phyloP scores from a whole-genome alignment of 306 rosid genomes.

The Astragalus glycyphyllos region DNA sequence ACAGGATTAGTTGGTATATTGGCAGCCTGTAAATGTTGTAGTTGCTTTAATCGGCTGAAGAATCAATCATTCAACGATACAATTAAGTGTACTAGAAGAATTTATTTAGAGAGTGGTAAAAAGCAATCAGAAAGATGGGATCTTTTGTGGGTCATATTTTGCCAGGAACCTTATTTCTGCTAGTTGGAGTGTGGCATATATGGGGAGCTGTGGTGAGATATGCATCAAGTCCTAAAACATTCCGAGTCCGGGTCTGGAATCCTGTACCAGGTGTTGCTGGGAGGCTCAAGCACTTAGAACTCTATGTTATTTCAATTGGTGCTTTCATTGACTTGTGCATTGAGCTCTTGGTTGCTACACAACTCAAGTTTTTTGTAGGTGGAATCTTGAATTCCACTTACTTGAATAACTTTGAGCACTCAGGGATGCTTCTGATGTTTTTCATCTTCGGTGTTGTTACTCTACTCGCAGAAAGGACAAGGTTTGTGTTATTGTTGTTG shows the following conservation, averaged over 20 bases:
- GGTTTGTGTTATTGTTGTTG: constrained; percentile 49
- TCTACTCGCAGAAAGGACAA: constrained; percentile 68
- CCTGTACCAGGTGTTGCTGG: constrained; percentile 79
- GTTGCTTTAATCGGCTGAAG: constrained; percentile 24
- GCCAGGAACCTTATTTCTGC: constrained; percentile 82
- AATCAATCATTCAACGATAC: not conserved
- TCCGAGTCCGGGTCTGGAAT: constrained; percentile 69
- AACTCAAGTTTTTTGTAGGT: constrained; percentile 62
- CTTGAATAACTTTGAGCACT: constrained; percentile 86
- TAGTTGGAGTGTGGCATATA: constrained; percentile 83
- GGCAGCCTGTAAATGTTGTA: constrained; percentile 5
- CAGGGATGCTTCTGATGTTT: constrained; percentile 92
- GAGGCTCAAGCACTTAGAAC: constrained; percentile 71
- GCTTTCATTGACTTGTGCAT: constrained; percentile 82
- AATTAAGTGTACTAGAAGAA: not conserved
- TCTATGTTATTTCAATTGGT: constrained; percentile 71
- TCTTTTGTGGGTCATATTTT: constrained; percentile 83
- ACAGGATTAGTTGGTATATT: constrained; percentile 29
- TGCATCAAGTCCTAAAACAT: constrained; percentile 60
- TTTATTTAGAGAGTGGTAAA: not conserved
- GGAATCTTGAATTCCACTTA: constrained; percentile 75
- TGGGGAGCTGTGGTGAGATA: constrained; percentile 71
- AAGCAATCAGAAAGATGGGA: constrained; percentile 59
- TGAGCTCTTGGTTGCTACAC: constrained; percentile 82
- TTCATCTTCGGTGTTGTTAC: constrained; percentile 63